Base-by-base conservation (phyloP, 139 green algal genomes). In the Chlamydomonas sphaeroides region DNA sequence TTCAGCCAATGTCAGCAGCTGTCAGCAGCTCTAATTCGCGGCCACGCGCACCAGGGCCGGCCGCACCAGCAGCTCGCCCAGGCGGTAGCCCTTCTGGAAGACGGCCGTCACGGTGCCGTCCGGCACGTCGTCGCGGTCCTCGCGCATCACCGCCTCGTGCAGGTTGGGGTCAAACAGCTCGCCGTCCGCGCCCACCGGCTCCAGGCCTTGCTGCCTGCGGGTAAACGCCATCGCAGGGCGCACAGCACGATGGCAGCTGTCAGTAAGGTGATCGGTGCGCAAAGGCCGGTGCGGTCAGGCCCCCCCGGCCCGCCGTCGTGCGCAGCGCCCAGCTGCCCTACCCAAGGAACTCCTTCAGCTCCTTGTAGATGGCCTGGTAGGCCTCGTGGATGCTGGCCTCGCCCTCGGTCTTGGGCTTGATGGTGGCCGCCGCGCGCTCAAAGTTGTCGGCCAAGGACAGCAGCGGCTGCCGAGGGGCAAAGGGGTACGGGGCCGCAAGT, bases 121-220 rank as follows among this genome's bases (percentile, higher is more conserved):
- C 8, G 65, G 48, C 25, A 90, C 75, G 30, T 83, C 82, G 39
- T 61, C n/a, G n/a, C 82, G 56, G 30, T 83, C 65, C 59, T 85
- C 86, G 30, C 78, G 80, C 86, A 90, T 85, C 23, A 90, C 85
- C 2, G 80, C 86, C 20, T 90, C 86, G 62, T 90, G 86, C 39
- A 85, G 51, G 2, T 68, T 56, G 2, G 86, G 86, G 68, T 90
- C 80, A 32, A 90, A 90, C 21, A n/a, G 32, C 39, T 72, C 59
- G 21, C 86, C 80, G 26, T 66, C 77, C 6, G 26, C 63, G 26
- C 53, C 61, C 36, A 90, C 53, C 86, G 87, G 73, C 63, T 85
- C 45, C 10, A 90, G 62, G 26, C 80, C 80, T 10, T 83, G 38
- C 68, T 75, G 23, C 77, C 78, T 78, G 77, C 62, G 5, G 51